Percentiles rank a stretch among this genome's conserved stretches.
Conservation (phyloP, 2,329 filamentous ascomycete genomes). For the Cladosporium sp. region DNA sequence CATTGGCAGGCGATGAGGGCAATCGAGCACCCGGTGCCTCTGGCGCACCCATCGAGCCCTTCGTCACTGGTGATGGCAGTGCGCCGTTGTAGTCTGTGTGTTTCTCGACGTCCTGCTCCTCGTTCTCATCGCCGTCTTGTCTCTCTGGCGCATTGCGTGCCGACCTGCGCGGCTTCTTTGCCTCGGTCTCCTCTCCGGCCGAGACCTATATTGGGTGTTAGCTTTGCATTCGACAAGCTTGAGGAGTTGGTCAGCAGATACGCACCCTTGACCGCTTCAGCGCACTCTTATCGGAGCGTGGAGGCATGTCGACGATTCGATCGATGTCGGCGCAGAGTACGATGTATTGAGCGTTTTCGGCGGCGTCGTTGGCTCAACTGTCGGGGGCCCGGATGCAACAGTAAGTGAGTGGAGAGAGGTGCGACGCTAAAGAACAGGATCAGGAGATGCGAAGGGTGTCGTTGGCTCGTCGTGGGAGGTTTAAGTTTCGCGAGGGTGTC, state of each 20-base stretch:
- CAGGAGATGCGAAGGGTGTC: neutral
- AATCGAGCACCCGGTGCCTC: neutral
- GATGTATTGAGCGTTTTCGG: neutral
- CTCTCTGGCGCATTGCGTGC: slow-evolving; percentile 50
- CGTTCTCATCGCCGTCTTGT: slow-evolving; percentile 24
- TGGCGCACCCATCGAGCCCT: slow-evolving; percentile 54
- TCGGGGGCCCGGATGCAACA: neutral
- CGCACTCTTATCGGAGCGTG: slow-evolving; percentile 68
- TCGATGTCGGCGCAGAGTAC: neutral
- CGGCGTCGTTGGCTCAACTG: neutral
- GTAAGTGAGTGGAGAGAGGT: neutral
- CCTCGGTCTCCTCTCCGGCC: slow-evolving; percentile 62
- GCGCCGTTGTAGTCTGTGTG: slow-evolving; percentile 65
- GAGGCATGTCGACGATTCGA: slow-evolving; percentile 27
- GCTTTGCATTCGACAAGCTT: neutral
- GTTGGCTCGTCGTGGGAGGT: neutral
- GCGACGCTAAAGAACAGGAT: neutral
- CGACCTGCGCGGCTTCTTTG: slow-evolving; percentile 83
- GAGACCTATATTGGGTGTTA: slow-evolving; percentile 57
- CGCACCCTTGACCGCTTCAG: slow-evolving; percentile 79
- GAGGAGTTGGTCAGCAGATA: neutral
- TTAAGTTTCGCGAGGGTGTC: neutral
- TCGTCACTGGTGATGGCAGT: slow-evolving; percentile 78
- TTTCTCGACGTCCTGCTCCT: slow-evolving; percentile 17
- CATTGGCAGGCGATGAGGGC: neutral